These are phyloP conservation scores for Corchorus olitorius DNA, from an alignment of 345 rosid species.

Conservation along the genomic window DNA sequence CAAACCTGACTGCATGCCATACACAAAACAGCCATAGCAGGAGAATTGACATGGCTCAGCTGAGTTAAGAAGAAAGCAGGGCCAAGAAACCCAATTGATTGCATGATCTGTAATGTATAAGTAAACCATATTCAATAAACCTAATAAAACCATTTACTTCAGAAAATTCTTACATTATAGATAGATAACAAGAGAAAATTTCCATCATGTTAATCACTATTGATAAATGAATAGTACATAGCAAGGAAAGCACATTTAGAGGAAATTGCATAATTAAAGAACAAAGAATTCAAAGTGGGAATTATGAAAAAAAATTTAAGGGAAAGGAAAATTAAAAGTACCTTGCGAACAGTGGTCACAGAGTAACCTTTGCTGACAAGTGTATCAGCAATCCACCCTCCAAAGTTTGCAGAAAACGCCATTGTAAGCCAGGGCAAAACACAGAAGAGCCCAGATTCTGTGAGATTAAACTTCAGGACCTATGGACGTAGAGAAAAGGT, in stretches of 20 bases:
- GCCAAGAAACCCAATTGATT: constrained; percentile 93
- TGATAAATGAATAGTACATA: not conserved
- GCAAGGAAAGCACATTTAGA: not conserved
- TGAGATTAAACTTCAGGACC: constrained; percentile 90
- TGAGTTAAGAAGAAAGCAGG: constrained; percentile 96
- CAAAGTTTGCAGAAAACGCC: constrained; percentile 91
- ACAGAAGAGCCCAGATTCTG: constrained; percentile 80
- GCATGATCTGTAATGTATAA: constrained; percentile 69
- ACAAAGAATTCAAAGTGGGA: not conserved
- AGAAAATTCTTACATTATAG: not conserved
- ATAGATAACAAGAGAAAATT: not conserved
- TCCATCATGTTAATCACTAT: not conserved
- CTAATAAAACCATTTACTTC: not conserved
- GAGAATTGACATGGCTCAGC: constrained; percentile 86
- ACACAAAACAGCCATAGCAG: constrained; percentile 80
- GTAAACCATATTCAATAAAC: constrained; percentile 14
- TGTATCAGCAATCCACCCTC: constrained; percentile 97
- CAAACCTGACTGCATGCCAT: constrained; percentile 94
- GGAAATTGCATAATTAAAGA: not conserved
- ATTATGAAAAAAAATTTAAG: not conserved
- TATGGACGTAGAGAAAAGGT: constrained; percentile 27
- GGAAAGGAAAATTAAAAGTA: constrained; percentile 26
- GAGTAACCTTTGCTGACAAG: constrained; percentile 82
- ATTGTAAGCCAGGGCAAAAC: constrained; percentile 96
- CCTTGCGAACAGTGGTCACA: constrained; percentile 90